Evolutionary conservation across 2,329 filamentous ascomycete genomes (phyloP), one percentile per base, ranked within the genome.

Genomic region (Fusarium sp.): DNA sequence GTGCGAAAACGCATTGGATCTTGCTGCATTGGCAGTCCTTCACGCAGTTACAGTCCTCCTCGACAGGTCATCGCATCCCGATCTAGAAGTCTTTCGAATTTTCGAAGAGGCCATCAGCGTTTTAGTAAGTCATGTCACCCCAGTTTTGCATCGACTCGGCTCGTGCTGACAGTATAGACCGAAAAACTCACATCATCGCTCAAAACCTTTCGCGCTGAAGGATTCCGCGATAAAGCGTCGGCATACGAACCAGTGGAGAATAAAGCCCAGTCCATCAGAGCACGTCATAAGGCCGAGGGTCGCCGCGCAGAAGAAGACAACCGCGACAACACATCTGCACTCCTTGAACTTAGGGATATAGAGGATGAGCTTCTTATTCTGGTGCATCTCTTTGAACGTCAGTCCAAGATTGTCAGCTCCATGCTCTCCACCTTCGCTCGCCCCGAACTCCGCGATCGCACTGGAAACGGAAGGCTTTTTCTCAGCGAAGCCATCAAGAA

Each of bases 71-170:
- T 84, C 86, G 0, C 86, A 90, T 67, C 85, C 84, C 0, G 86
- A 90, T 45, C 77, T 90, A 1, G 87, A 90, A 59, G 81, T 90
- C 0, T 88, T 90, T 58, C 83, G 87, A 3, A 87, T 90, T 2
- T 90, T 90, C 45, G 87, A 90, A 67, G 88, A 90, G 63, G 88
- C 87, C 7, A 87, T 90, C 31, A 88, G 87, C 14, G 85, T 89
- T 21, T 71, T 90, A 64, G 87, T 89, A 74, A 43, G 79, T 11
- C 9, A 2, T 5, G 79, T 11, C 9, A 2, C 5, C 18, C 4
- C 5, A 6, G 8, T 4, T 0, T 9, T 4, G 3, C 7, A 3
- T 4, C 0, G 15, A 9, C 5, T 4, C 11, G 11, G 29, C 3
- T 10, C 8, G 2, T 25, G 3, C 29, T 25, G 15, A 50, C 21